Evolutionary conservation across 2,329 filamentous ascomycete species (phyloP), one percentile per base, ranked within the genome.

Genomic region (Claviceps monticola): DNA sequence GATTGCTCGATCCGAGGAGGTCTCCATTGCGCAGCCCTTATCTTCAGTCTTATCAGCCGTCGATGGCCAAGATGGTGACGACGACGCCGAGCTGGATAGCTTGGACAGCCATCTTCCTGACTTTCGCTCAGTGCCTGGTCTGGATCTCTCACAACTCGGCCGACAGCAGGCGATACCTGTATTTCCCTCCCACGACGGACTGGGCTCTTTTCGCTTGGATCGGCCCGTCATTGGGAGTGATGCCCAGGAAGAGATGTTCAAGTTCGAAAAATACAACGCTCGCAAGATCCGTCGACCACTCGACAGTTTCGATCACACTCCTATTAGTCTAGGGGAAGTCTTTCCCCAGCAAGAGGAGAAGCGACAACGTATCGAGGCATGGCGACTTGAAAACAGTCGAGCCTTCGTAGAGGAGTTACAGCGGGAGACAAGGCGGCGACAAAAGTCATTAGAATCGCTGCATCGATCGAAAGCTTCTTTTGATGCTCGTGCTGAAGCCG

Each of bases 91-190:
- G 64, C 74, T 97, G 45, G 93, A 98, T 65, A 95, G 89, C 63
- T 75, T 97, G 42, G 91, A 97, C 64, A 90, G 91, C 62, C 90
- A 94, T 51, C 74, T 97, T 1, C 85, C 90, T 57, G 90, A 89
- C 44, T 96, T 96, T 63, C 81, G 88, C 49, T 82, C 88, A 45
- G 73, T 72, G 6, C 72, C 75, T 4, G 64, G 57, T 5, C 54
- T 60, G 23, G 56, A 60, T 37, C 53, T 57, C 19, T 58, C 60
- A 7, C 59, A 61, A 17, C 54, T 57, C 3, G 57, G 56, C 13
- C 61, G 63, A n/a, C 80, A 79, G 17, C 80, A 79, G 56, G 72
- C 79, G 19, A 73, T 76, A 17, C 82, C 86, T 0, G 80, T 95
- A 2, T 76, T 98, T n/a, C 93, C 93, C 0, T 80, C 83, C 1